Evolutionary conservation across 208 protist genomes (phyloP), one percentile per base, ranked within the genome.

Genomic region (Endotrypanum monterogeii): DNA sequence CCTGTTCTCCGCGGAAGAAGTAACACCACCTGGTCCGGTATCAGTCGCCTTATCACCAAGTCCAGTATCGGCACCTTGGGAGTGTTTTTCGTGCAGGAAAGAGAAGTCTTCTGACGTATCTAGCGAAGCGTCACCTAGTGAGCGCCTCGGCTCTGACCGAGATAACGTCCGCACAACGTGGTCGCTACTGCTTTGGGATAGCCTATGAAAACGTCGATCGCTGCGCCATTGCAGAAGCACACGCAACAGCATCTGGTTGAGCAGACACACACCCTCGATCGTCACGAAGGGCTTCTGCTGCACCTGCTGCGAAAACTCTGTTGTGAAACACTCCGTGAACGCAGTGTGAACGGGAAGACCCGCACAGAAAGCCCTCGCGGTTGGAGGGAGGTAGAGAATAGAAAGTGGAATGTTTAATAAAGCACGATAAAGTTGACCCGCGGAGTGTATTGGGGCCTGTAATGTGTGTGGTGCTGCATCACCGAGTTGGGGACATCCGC

Each of bases 361-460:
- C 9, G 11, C 55, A n/a, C 30, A 16, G 23, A 32, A 3, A 25
- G n/a, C 37, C 18, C 6, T 2, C 30, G 11, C 25, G n/a, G 54
- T 4, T 37, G 70, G 20, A 20, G 70, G 70, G 7, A 74, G 30
- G 46, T 30, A 76, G 20, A 76, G 71, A 32, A 18, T 25, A 7
- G 48, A 69, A 20, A 74, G 76, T 4, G 86, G 86, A 69, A 90
- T 80, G 74, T 80, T 80, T 23, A 74, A 57, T 63, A 90, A 66
- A 1, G 86, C 86, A 6, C 72, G 62, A 54, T 88, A 88, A 5
- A 84, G 80, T 37, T 79, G 71, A 7, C 44, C 50, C 0, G 66
- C 44, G n/a, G 54, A 60, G 14, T 61, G 70, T 3, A 83, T 68
- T 9, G 66, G 18, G 8, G 71, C 46, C 16, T 25, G 62, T 6